Base-by-base conservation (phyloP, 805 yeast species). In the Ogataea sp. region DNA sequence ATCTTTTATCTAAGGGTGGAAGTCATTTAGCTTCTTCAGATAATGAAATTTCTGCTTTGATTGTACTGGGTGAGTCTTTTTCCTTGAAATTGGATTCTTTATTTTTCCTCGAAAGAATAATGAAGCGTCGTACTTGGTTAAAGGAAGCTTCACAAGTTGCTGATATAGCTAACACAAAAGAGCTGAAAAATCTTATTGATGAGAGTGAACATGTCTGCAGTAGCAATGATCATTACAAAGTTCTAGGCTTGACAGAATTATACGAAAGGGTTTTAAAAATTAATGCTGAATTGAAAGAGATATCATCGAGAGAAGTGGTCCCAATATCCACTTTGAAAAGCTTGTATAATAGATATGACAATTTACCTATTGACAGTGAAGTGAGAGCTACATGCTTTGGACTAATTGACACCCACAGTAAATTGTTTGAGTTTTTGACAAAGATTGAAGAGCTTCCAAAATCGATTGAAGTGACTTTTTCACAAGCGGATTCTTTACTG, bases 331-430 rank as follows among this genome's bases (percentile, higher is more conserved):
- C 38, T 18, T 20, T 48, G 17, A 49, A 42, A 21, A 16, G 16
- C 6, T 20, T 42, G 11, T 46, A 43, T 20, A 43, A 40, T 2
- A 39, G 40, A 25, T 44, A 40, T 32, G 46, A 45, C 15, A n/a
- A 23, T 2, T 39, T 49, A 14, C 52, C 56, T 9, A 27, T 51
- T 20, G 44, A 43, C 14, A 9, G 14, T 11, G 40, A 40, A 21
- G 8, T 45, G 14, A 31, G 50, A 30, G 31, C 24, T 10, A 78
- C 80, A 50, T 80, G 90, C 2, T 67, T 87, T 65, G 73, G 77
- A 55, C 78, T 82, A 51, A 58, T 86, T 36, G 94, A 86, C 50
- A 88, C 82, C 3, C n/a, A 17, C 18, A 11, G n/a, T 7, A 30
- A 30, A 11, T n/a, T 30, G 14, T n/a, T 46, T 10, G 51, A 41